Percentiles rank a stretch among this genome's conserved stretches.
Conservation (phyloP, 2,329 filamentous ascomycete species). For the Cordyceps cateniannulata region DNA sequence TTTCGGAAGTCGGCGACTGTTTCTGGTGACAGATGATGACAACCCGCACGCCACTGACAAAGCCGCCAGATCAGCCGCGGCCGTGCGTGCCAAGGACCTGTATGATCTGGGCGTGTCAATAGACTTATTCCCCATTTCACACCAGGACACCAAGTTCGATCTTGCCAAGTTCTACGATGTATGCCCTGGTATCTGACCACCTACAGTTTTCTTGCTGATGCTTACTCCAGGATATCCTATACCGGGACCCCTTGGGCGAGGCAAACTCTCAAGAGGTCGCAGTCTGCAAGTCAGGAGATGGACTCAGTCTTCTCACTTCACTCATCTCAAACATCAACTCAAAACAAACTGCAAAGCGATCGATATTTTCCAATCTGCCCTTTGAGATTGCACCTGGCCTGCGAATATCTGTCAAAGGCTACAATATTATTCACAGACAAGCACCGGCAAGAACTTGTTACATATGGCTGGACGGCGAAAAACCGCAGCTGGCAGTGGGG, state of each 20-base stretch:
- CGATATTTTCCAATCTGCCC: slow-evolving; percentile 79
- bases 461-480: slow-evolving; percentile 82
- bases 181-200: slow-evolving; percentile 22
- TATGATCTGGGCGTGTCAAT: slow-evolving; percentile 91
- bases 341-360: slow-evolving; percentile 76
- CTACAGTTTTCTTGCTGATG: neutral
- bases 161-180: slow-evolving; percentile 87
- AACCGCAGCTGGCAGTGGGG: slow-evolving; percentile 69
- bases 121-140: slow-evolving; percentile 85
- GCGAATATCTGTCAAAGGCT: slow-evolving; percentile 87
- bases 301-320: slow-evolving; percentile 70
- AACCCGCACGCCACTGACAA: slow-evolving; percentile 72
- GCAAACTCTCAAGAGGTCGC: slow-evolving; percentile 49
- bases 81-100: slow-evolving; percentile 85
- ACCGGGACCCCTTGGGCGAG: slow-evolving; percentile 67
- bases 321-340: slow-evolving; percentile 86
- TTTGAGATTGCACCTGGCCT: slow-evolving; percentile 82
- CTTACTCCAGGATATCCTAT: slow-evolving; percentile 70
- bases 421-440: slow-evolving; percentile 81
- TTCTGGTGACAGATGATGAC: slow-evolving; percentile 93
- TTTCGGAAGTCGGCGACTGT: slow-evolving; percentile 86
- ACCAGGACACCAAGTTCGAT: slow-evolving; percentile 65
- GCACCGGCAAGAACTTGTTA: slow-evolving; percentile 76
- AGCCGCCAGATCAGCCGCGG: slow-evolving; percentile 64
- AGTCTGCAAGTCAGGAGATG: slow-evolving; percentile 63